Evolutionary conservation across 176 grass and related monocot species (phyloP).

Genomic region (Zea mays): Zm-B73-REFERENCE-NAM-5.0 NC_050102.1:136372001-136372500

Average conservation of each 20-base stretch:
- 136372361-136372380: not conserved
- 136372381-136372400: not conserved
- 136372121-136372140: not conserved
- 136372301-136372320: not conserved
- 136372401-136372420: too few species aligned
- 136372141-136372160: not conserved
- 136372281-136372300: not conserved
- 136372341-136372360: not conserved
- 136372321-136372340: not conserved
- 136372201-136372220: not conserved
- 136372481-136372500: too few species aligned
- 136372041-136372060: not conserved
- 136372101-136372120: not conserved
- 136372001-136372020: not conserved
- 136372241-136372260: not conserved
- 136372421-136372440: too few species aligned
- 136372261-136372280: not conserved
- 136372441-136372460: too few species aligned
- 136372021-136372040: not conserved
- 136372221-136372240: not conserved
- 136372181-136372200: not conserved
- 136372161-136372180: not conserved
- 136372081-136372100: not conserved
- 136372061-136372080: not conserved
- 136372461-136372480: too few species aligned